Conservation (phyloP, 2,329 filamentous ascomycete species). For the Talaromyces sp. region DNA sequence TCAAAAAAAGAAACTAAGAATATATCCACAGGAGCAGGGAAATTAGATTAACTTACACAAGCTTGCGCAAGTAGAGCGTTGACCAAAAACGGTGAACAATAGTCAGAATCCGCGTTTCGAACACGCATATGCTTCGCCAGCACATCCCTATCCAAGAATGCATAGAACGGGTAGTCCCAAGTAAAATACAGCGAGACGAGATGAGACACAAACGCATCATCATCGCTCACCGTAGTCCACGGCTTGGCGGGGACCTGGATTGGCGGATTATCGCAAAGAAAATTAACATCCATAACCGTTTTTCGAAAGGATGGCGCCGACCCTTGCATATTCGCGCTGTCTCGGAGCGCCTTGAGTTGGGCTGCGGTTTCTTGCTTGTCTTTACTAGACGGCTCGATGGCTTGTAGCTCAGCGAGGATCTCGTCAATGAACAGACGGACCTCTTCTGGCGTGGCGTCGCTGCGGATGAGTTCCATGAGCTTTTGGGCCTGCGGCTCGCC, state of each 20-base stretch:
- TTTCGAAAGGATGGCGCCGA: constrained; percentile 26
- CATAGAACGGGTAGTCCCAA: constrained; percentile 87
- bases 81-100: constrained; percentile 83
- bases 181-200: constrained; percentile 89
- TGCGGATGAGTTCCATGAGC: constrained; percentile 31
- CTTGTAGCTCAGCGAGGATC: constrained; percentile 19
- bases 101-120: constrained; percentile 50
- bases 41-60: constrained; percentile 24
- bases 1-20: not conserved
- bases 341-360: constrained; percentile 24
- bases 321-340: constrained; percentile 25
- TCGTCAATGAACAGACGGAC: constrained; percentile 29
- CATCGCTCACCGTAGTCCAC: constrained; percentile 77
- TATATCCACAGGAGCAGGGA: too few relatives aligned
- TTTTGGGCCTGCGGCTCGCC: constrained; percentile 22
- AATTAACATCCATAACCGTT: constrained; percentile 39
- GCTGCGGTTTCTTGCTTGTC: constrained; percentile 16
- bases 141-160: constrained; percentile 74
- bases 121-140: constrained; percentile 49
- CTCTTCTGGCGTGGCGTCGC: constrained; percentile 29
- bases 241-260: constrained; percentile 38
- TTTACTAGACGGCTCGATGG: constrained; percentile 6
- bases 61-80: constrained; percentile 73
- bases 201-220: constrained; percentile 69
- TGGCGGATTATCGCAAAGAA: constrained; percentile 31